Percentiles rank a stretch among this genome's conserved stretches.
These are phyloP conservation scores for Corymbia citriodora DNA, from an alignment of 441 rosid species.

Conservation along the genomic window DNA sequence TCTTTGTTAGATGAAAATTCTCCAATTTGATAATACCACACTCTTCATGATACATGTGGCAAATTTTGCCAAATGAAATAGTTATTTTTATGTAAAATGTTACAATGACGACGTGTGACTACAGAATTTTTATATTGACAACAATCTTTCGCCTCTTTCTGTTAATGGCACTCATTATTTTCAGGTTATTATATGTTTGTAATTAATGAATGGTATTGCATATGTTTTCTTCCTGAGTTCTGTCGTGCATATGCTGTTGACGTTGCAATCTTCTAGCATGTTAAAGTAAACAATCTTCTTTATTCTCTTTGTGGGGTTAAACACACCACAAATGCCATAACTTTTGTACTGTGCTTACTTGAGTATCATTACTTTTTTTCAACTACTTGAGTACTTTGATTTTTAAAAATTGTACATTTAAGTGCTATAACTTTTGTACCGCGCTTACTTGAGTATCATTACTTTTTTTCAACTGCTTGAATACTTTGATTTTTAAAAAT, in stretches of 20 bases:
- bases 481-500: too few species aligned
- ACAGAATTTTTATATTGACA: too few species aligned
- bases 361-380: too few species aligned
- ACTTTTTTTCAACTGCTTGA: too few species aligned
- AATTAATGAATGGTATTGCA: neutral
- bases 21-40: neutral
- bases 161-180: neutral
- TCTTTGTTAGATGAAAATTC: neutral
- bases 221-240: neutral
- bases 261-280: neutral
- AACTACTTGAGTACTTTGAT: too few species aligned
- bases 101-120: too few species aligned
- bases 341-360: too few species aligned
- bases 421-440: too few species aligned
- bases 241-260: neutral
- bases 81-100: neutral
- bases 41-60: neutral
- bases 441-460: too few species aligned
- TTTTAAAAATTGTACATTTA: too few species aligned
- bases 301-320: rapidly evolving
- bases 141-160: neutral
- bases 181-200: neutral
- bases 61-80: neutral
- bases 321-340: neutral
- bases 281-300: neutral